Evolutionary conservation across 2,329 filamentous ascomycete species (phyloP), one percentile per base, ranked within the genome.

Genomic region (Aspergillus sp.): DNA sequence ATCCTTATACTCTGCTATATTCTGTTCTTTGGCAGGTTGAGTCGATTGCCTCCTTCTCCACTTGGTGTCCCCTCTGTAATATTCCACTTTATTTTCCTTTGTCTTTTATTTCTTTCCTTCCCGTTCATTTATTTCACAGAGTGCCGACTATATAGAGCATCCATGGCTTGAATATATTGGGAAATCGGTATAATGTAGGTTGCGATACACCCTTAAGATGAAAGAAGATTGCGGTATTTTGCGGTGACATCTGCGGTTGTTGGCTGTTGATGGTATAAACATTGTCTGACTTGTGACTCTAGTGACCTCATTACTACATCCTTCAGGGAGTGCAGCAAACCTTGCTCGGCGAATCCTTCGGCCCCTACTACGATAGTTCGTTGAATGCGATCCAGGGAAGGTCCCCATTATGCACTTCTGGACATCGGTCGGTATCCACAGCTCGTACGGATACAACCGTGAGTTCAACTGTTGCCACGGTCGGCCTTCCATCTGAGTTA

Each of bases 141-240:
- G 27, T 64, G 54, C 55, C 58, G 54, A 53, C 58, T 64, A 64
- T 64, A 66, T 66, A 66, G 62, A 65, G 56, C 63, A 66, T 65
- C 47, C 62, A 65, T 64, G 61, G 58, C 53, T 60, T 65, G 58
- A 60, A 41, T 61, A 39, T 60, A 44, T 54, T 17, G 58, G 61
- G 60, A 60, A 47, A 50, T 51, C 13, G 50, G 49, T 55, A 54
- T 44, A 54, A 57, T 60, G 61, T 66, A 66, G 59, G 64, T 63
- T 57, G 17, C 51, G 61, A 27, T 54, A 61, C 51, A 42, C 61
- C 48, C 54, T 54, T 58, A 55, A 59, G 27, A 65, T 52, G 51
- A 60, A 59, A 55, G 30, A 15, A 36, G 32, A 36, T 36, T 13
- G 32, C 4, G 32, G 11, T 36, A 6, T 13, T 6, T 2, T 51